These are phyloP conservation scores for Gilbertella persicaria DNA, from an alignment of 371 early-diverging fungal genomes.

Conservation along the genomic window DNA sequence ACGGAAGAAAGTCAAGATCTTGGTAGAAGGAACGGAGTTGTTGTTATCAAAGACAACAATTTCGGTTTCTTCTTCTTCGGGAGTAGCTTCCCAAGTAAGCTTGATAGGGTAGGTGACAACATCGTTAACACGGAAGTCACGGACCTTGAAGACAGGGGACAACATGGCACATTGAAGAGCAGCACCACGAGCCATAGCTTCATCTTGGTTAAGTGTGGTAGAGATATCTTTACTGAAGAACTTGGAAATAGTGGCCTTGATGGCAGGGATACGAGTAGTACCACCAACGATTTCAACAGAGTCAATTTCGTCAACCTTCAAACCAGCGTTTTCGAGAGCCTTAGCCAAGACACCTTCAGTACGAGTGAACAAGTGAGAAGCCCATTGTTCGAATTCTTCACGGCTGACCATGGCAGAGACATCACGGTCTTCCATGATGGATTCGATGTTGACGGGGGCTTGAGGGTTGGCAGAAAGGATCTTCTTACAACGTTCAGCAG, in stretches of 20 bases:
- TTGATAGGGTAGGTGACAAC: slow-evolving; percentile 69
- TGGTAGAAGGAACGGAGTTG: slow-evolving; percentile 84
- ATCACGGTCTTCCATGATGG: slow-evolving; percentile 93
- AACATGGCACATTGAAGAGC: slow-evolving; percentile 97
- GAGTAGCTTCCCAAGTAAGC: slow-evolving; percentile 72
- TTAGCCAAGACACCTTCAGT: slow-evolving; percentile 72
- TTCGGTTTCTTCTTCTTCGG: slow-evolving; percentile 72
- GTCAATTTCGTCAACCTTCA: slow-evolving; percentile 83
- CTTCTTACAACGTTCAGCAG: slow-evolving; percentile 96
- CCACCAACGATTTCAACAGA: slow-evolving; percentile 95
- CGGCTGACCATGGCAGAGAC: slow-evolving; percentile 82
- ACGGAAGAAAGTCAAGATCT: slow-evolving; percentile 84
- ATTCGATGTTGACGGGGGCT: slow-evolving; percentile 92
- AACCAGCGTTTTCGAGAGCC: slow-evolving; percentile 81
- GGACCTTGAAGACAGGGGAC: slow-evolving; percentile 97
- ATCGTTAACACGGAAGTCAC: slow-evolving; percentile 93
- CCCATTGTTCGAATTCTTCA: slow-evolving; percentile 84
- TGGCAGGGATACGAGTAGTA: slow-evolving; percentile 90
- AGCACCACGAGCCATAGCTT: slow-evolving; percentile 95
- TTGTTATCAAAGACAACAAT: slow-evolving; percentile 69
- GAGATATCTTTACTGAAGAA: slow-evolving; percentile 87
- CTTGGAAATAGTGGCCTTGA: slow-evolving; percentile 85
- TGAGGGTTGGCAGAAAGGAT: slow-evolving; percentile 91
- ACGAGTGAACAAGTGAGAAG: slow-evolving; percentile 72
- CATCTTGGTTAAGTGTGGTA: slow-evolving; percentile 96